phyloP scores from a whole-genome alignment of 2,329 filamentous ascomycete species.

The Fusarium penzigii region DNA sequence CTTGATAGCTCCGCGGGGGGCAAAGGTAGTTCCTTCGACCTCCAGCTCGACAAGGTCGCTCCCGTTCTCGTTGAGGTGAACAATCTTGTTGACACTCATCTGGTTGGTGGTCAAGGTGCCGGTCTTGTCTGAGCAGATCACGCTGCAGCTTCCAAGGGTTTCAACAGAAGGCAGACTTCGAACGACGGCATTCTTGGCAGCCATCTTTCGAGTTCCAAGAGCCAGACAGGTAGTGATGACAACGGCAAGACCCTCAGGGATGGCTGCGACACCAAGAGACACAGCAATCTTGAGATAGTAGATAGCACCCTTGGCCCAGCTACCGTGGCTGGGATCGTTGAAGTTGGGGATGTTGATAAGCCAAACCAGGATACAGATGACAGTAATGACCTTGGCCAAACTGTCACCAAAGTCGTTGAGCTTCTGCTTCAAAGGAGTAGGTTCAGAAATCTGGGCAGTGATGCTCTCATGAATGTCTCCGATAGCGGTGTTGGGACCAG shows the following conservation, averaged over 20 bases:
- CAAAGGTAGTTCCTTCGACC: constrained; percentile 90
- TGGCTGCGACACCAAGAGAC: constrained; percentile 94
- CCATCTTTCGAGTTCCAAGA: constrained; percentile 97
- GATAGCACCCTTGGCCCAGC: constrained; percentile 94
- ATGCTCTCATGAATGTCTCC: constrained; percentile 99
- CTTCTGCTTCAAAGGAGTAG: constrained; percentile 97
- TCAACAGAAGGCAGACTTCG: constrained; percentile 95
- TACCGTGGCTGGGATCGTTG: constrained; percentile 88
- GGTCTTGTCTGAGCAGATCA: constrained; percentile 99
- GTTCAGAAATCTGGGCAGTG: constrained; percentile 94
- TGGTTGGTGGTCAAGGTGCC: constrained; percentile 98
- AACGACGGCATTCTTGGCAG: constrained; percentile 95
- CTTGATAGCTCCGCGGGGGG: constrained; percentile 75
- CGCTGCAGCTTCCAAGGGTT: constrained; percentile 97
- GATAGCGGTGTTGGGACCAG: constrained; percentile 88
- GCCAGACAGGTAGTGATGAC: constrained; percentile 99
- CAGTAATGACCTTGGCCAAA: constrained; percentile 96
- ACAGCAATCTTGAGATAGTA: constrained; percentile 99
- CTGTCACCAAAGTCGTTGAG: constrained; percentile 96
- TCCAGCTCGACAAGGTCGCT: constrained; percentile 80
- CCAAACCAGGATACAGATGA: constrained; percentile 96
- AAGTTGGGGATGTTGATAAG: constrained; percentile 98
- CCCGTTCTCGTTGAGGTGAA: constrained; percentile 76
- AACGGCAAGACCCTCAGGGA: constrained; percentile 94
- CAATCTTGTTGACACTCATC: constrained; percentile 96